A percentile compares a stretch with the other conserved stretches of the same genome.
These are phyloP conservation scores for Hansenula anomala DNA, from an alignment of 1,139 yeast species.

Conservation along the genomic window DNA sequence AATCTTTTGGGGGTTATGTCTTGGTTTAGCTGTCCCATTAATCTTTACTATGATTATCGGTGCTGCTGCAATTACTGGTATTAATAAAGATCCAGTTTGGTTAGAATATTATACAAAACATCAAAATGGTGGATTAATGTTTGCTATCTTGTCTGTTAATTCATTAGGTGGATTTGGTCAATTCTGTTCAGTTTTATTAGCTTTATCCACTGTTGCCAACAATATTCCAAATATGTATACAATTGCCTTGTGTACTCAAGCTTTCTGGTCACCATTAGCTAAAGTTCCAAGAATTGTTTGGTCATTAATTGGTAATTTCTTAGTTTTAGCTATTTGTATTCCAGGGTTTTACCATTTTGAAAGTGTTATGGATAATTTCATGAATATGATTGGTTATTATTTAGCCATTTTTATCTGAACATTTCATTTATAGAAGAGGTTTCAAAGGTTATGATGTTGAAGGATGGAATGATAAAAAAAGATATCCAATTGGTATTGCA, in stretches of 20 bases:
- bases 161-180: slow-evolving; percentile 87
- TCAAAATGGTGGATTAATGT: slow-evolving; percentile 78
- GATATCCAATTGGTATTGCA: slow-evolving; percentile 72
- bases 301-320: slow-evolving; percentile 73
- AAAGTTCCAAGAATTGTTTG: slow-evolving; percentile 77
- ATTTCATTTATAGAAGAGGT: slow-evolving; percentile 68
- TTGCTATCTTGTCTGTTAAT: slow-evolving; percentile 68
- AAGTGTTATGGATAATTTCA: slow-evolving; percentile 72
- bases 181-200: slow-evolving; percentile 79
- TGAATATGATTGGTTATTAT: slow-evolving; percentile 90
- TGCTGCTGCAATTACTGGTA: slow-evolving; percentile 80
- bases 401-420: slow-evolving; percentile 82
- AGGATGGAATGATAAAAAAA: slow-evolving; percentile 49
- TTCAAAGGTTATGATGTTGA: slow-evolving; percentile 57
- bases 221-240: slow-evolving; percentile 93
- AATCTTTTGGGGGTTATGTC: slow-evolving; percentile 58
- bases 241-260: slow-evolving; percentile 78
- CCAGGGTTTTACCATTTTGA: slow-evolving; percentile 79
- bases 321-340: slow-evolving; percentile 78
- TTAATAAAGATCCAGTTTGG: slow-evolving; percentile 37
- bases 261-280: slow-evolving; percentile 68
- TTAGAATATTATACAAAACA: slow-evolving; percentile 35
- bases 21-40: slow-evolving; percentile 66
- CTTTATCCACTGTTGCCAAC: slow-evolving; percentile 83
- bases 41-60: slow-evolving; percentile 75